phyloP scores from a whole-genome alignment of 805 yeast genomes.

The Yamadazyma endophytica region DNA sequence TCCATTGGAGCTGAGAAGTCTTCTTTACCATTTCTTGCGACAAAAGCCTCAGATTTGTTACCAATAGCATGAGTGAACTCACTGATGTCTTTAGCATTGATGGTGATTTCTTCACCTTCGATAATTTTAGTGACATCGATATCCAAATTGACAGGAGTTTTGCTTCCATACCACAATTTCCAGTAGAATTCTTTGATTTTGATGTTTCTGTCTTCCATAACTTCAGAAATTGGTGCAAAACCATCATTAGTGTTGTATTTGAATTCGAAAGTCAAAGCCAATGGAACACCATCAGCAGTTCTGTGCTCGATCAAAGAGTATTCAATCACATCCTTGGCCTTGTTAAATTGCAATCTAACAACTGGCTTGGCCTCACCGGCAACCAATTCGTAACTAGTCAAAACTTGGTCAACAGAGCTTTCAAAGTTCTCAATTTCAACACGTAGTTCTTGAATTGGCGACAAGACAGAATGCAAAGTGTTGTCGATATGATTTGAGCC shows the following conservation, averaged over 20 bases:
- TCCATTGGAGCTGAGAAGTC: conserved; percentile 98
- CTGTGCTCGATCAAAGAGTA: conserved; percentile 82
- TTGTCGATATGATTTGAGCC: conserved; percentile 74
- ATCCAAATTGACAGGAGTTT: conserved; percentile 57
- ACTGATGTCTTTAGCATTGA: conserved; percentile 73
- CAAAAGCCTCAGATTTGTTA: conserved; percentile 94
- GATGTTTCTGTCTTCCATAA: conserved; percentile 84
- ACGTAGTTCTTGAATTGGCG: conserved; percentile 61
- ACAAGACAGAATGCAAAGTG: conserved; percentile 75
- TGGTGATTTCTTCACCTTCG: conserved; percentile 62
- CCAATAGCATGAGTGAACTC: conserved; percentile 97
- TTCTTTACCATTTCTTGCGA: conserved; percentile 77
- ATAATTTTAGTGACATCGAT: conserved; percentile 70
- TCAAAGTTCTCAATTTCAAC: conserved; percentile 53
- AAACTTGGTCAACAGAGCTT: conserved; percentile 43
- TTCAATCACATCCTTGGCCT: conserved; percentile 54
- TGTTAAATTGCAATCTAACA: conserved; percentile 46
- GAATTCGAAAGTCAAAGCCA: conserved; percentile 73
- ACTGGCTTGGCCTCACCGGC: conserved; percentile 69
- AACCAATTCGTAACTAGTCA: conserved; percentile 65
- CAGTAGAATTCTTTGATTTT: conserved; percentile 96
- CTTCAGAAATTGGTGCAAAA: conserved; percentile 91
- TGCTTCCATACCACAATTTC: conserved; percentile 88
- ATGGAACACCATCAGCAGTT: conserved; percentile 72
- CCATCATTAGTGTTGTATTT: conserved; percentile 81